These are phyloP conservation scores for Sordaria brevicollis DNA, from an alignment of 495 filamentous ascomycete species.

Conservation along the genomic window DNA sequence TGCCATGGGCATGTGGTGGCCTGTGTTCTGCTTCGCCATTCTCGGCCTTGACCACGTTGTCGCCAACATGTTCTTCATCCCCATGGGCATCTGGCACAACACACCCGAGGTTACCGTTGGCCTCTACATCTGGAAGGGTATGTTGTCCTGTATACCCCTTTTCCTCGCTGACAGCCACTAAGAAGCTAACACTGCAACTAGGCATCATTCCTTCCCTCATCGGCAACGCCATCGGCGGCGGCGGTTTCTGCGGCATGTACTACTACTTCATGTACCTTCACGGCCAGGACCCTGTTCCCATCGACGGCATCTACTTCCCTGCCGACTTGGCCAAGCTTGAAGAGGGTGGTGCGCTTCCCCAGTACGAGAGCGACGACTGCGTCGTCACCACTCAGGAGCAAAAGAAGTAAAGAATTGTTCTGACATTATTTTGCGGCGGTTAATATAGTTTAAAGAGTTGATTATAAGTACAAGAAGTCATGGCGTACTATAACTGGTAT, in stretches of 20 bases:
- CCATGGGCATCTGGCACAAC: slow-evolving; percentile 43
- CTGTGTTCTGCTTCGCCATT: slow-evolving; percentile 49
- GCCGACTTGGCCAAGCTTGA: neutral
- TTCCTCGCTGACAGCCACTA: neutral
- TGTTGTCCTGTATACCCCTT: neutral
- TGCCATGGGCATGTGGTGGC: slow-evolving; percentile 54
- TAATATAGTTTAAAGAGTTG: neutral
- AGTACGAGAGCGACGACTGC: neutral
- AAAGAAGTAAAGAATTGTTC: neutral
- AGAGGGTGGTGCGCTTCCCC: slow-evolving; percentile 1
- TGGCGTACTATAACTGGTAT: neutral
- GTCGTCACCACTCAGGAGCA: neutral
- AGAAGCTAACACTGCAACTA: slow-evolving; percentile 1
- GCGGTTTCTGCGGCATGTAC: slow-evolving; percentile 36
- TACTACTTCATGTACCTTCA: slow-evolving; percentile 44
- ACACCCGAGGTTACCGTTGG: slow-evolving; percentile 39
- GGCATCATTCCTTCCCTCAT: slow-evolving; percentile 47
- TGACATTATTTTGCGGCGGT: neutral
- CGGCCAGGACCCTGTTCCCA: slow-evolving; percentile 5
- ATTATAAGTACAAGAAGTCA: neutral
- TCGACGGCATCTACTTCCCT: slow-evolving; percentile 13
- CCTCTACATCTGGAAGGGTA: slow-evolving; percentile 53
- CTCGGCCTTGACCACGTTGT: slow-evolving; percentile 53
- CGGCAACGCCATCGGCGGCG: slow-evolving; percentile 50
- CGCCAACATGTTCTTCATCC: slow-evolving; percentile 57